Base-by-base conservation (phyloP, 768 basidiomycete species). In the Serpula lacrymans region DNA sequence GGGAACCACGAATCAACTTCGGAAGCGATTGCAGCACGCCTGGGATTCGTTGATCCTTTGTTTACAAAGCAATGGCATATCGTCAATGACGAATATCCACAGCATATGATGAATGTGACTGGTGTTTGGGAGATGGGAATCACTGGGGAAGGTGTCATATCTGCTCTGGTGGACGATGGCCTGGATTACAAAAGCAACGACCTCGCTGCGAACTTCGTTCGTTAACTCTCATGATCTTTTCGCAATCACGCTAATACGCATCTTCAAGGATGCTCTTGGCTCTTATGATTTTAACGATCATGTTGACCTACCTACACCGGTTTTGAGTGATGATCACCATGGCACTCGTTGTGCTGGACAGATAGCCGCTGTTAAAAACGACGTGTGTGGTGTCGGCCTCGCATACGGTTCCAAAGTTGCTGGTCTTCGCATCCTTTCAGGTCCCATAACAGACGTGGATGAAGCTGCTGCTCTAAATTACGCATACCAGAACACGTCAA, bases 251-350 rank as follows among this genome's bases (percentile, higher is more conserved):
- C 34, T 36, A 28, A 42, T 18, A 50, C 28, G n/a, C 29, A n/a
- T 28, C 10, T 35, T 23, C 2, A 47, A 96, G 94, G 89, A 84
- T 55, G 78, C 84, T 9, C 80, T 78, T 17, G 82, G 93, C 44
- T 97, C 94, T 0, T 88, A 92, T 57, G 94, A 99, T 62, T 99
- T 92, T 62, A 99, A 99, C 60, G 92, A 95, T 56, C 92, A 98
- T 54, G 80, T 80, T 20, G 69, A 79, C 11, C 71, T 97, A 5
- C 96, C 96, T 8, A 84, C 84, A 24, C 96, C 96, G 0, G 77
- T 83, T 42, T 80, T 94, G 31, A 75, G 72, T 18, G 94, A 98
- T 49, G 96, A 99, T 52, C 89, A 90, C 52, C 96, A 99, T 57
- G 96, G 96, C 9, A 99, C 96, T 0, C 86, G 96, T 2, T 99